Evolutionary conservation across 768 basidiomycete genomes (phyloP).

Genomic region (Trametopsis cervina): DNA sequence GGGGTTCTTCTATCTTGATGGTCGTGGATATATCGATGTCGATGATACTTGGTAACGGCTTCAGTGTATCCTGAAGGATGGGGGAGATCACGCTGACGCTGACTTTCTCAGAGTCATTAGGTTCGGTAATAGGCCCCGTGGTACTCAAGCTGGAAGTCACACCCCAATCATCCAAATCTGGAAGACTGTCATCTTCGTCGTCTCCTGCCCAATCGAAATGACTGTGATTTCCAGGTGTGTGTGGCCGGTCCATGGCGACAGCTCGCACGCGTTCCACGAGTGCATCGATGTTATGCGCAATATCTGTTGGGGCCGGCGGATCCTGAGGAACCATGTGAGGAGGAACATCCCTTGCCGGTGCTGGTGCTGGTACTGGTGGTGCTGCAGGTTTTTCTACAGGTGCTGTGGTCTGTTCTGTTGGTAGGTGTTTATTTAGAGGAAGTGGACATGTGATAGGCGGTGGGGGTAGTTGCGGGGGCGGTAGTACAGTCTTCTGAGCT

Average conservation of each 20-base stretch:
- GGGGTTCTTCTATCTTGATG: constrained; percentile 9
- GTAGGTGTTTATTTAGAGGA: constrained; percentile 16
- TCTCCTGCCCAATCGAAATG: constrained; percentile 79
- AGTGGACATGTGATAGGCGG: constrained; percentile 12
- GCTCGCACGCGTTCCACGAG: constrained; percentile 72
- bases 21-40: constrained; percentile 14
- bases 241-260: constrained; percentile 63
- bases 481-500: constrained; percentile 24
- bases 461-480: constrained; percentile 11
- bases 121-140: background rate
- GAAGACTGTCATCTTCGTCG: constrained; percentile 64
- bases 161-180: constrained; percentile 85
- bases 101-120: background rate
- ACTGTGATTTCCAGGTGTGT: constrained; percentile 67
- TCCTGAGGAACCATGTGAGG: constrained; percentile 40
- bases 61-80: constrained; percentile 57
- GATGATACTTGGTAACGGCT: constrained; percentile 47
- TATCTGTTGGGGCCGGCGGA: constrained; percentile 34
- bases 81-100: constrained; percentile 44
- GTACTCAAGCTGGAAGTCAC: constrained; percentile 35
- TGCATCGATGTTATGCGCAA: constrained; percentile 64
- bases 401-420: constrained; percentile 12
- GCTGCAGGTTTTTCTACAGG: constrained; percentile 16
- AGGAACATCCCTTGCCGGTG: constrained; percentile 44
- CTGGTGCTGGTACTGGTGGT: constrained; percentile 19